Evolutionary conservation across 768 basidiomycete species (phyloP).

Genomic region (Russula vinacea): DNA sequence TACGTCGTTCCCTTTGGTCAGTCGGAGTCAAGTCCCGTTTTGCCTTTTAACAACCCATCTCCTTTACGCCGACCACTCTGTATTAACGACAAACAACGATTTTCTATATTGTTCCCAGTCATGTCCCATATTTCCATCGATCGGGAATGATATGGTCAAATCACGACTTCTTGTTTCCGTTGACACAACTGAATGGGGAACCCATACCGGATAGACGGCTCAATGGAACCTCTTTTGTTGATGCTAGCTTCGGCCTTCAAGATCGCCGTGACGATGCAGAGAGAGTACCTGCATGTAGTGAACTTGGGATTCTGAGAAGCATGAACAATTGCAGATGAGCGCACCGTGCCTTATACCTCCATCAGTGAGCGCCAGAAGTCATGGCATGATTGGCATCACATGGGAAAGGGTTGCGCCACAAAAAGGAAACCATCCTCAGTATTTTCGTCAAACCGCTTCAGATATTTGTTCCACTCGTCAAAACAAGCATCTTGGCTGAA

Average conservation of each 20-base stretch:
- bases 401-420: no score
- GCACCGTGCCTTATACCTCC: no score
- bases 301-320: neutral
- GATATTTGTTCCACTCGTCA: no score
- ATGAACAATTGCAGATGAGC: no score
- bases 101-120: no score
- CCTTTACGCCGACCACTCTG: neutral
- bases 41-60: neutral
- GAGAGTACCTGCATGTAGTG: neutral
- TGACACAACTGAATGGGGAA: neutral
- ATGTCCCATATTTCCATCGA: neutral
- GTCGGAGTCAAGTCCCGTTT: neutral
- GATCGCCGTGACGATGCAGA: neutral
- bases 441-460: no score
- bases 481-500: no score
- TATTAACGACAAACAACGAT: neutral
- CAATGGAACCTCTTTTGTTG: neutral
- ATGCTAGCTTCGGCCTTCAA: neutral
- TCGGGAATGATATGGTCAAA: neutral
- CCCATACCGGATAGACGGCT: neutral
- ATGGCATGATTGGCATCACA: no score
- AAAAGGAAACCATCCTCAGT: no score
- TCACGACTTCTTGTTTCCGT: neutral
- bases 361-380: no score
- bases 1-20: neutral